Evolutionary conservation across 2,329 filamentous ascomycete genomes (phyloP), one percentile per base, ranked within the genome.

Genomic region (Ophiostoma sp.): DNA sequence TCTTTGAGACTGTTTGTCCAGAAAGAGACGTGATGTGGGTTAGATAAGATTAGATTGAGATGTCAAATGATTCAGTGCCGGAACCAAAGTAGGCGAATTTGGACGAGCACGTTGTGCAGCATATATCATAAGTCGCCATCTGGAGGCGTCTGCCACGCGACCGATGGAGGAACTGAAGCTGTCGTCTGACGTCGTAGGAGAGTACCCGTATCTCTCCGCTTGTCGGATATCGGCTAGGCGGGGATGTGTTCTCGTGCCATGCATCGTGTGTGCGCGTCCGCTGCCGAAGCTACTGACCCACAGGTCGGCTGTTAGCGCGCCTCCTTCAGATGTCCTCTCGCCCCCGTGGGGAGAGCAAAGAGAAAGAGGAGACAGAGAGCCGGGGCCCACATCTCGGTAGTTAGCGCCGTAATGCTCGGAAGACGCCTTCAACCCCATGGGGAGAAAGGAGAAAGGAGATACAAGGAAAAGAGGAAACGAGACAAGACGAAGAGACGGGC

Each of bases 181-280:
- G 31, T 61, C 57, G 33, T 63, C 33, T 63, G 57, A 63, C 57
- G 57, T 39, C 57, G 57, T 63, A 31, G 55, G 5, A 39, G 12
- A 22, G 31, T 33, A 9, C 57, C 33, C 31, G 19, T 17, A 36
- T 28, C 17, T 36, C 57, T 22, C 17, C 57, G 33, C 31, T 63
- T n/a, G 68, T 70, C 68, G 68, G 50, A 8, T 70, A 19, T 70
- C 68, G 68, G 68, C 17, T 70, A 70, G 8, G 31, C 68, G 25
- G 28, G 42, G 50, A 17, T 11, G 12, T 55, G n/a, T 2, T 57
- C n/a, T n/a, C n/a, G 15, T 57, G 4, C 50, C 9, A 12, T 42
- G n/a, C 50, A n/a, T 6, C 42, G 8, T 45, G 42, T 19, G 2
- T 19, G 9, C 48, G 45, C 45, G 15, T 17, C 45, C 52, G 22